A percentile compares a stretch with the other conserved stretches of the same genome.
Evolutionary conservation across 2,329 filamentous ascomycete genomes (phyloP).

Genomic region (Thermochaetoides dissita): DNA sequence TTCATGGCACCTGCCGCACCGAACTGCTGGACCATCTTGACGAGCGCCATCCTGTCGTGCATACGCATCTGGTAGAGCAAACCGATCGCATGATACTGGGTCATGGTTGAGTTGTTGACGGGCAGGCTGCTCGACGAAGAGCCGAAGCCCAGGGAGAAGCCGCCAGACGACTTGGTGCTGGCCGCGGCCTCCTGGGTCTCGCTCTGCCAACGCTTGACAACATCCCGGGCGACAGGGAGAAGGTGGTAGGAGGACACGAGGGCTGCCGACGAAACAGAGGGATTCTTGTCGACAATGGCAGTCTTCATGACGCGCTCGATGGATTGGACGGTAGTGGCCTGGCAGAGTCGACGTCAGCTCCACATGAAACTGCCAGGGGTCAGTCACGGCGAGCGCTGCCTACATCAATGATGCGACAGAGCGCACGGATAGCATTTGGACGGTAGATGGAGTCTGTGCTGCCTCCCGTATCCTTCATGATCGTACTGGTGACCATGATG

Average conservation of each 20-base stretch:
- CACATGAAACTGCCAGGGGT: background rate
- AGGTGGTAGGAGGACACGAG: slow-evolving; percentile 96
- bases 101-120: slow-evolving; percentile 93
- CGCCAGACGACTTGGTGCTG: slow-evolving; percentile 72
- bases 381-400: slow-evolving; percentile 19
- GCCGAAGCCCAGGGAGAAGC: slow-evolving; percentile 87
- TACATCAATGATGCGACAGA: slow-evolving; percentile 95
- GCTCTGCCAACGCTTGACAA: slow-evolving; percentile 94
- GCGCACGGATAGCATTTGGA: slow-evolving; percentile 86
- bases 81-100: slow-evolving; percentile 96
- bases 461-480: slow-evolving; percentile 98
- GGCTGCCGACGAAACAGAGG: slow-evolving; percentile 89
- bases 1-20: slow-evolving; percentile 82
- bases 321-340: slow-evolving; percentile 90
- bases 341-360: slow-evolving; percentile 16
- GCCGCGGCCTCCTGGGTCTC: slow-evolving; percentile 95
- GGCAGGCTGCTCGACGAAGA: slow-evolving; percentile 58
- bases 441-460: slow-evolving; percentile 88
- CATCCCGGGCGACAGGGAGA: slow-evolving; percentile 86
- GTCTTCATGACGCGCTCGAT: slow-evolving; percentile 99
- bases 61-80: slow-evolving; percentile 95
- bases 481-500: slow-evolving; percentile 98
- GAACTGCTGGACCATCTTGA: slow-evolving; percentile 99
- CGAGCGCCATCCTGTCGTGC: slow-evolving; percentile 93
- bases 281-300: slow-evolving; percentile 97